Percentiles rank a stretch among this genome's conserved stretches.
Evolutionary conservation across 345 rosid species (phyloP).

Genomic region (Stellera chamaejasme): DNA sequence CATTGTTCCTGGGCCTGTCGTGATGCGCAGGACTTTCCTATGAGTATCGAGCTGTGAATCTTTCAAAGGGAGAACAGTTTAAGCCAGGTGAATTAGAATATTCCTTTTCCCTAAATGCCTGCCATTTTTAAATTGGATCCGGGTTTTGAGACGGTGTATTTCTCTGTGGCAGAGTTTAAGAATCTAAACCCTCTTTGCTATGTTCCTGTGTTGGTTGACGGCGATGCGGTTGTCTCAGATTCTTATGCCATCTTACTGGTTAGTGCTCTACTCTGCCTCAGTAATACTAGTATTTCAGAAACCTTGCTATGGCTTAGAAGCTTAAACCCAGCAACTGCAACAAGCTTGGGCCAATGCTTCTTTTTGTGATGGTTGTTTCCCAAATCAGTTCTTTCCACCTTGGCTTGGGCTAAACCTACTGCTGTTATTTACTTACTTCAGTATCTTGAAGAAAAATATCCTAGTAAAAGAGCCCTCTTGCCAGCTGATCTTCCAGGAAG

Average conservation of each 20-base stretch:
- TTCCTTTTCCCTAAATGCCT: not conserved
- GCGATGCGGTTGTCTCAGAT: slow-evolving; percentile 39
- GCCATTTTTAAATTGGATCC: too few relatives aligned
- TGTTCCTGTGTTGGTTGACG: slow-evolving; percentile 44
- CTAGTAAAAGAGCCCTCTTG: slow-evolving; percentile 25
- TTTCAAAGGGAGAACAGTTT: slow-evolving; percentile 36
- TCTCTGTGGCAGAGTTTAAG: slow-evolving; percentile 34
- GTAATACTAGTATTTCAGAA: not conserved
- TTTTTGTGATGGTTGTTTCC: not conserved
- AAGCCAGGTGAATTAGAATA: slow-evolving; percentile 25
- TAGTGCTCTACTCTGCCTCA: slow-evolving; percentile 10
- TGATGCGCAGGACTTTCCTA: slow-evolving; percentile 29
- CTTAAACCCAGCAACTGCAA: not conserved
- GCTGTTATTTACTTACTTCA: slow-evolving; percentile 10
- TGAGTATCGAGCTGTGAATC: slow-evolving; percentile 38
- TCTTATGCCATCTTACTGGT: slow-evolving; percentile 50
- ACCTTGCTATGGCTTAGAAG: not conserved
- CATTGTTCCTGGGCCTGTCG: not conserved
- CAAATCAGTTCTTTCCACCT: not conserved
- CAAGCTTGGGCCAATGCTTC: not conserved
- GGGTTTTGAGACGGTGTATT: not conserved
- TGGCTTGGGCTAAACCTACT: not conserved
- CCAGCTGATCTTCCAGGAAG: slow-evolving; percentile 30
- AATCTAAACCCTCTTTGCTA: slow-evolving; percentile 35
- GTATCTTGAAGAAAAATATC: slow-evolving; percentile 51